Evolutionary conservation across 441 rosid genomes (phyloP).

Genomic region (Pelargonium citronellum): DNA sequence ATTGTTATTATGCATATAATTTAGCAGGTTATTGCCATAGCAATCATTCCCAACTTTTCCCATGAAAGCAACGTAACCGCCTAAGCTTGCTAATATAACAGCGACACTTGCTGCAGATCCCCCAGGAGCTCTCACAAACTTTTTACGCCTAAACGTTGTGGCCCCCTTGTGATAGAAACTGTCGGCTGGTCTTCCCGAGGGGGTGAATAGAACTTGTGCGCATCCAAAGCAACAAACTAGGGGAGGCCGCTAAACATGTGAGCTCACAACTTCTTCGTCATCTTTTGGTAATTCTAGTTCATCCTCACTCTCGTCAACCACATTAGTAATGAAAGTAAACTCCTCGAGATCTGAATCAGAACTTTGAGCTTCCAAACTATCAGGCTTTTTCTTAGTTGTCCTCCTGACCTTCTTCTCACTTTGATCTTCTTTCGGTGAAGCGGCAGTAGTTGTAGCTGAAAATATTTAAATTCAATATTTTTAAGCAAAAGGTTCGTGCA

Average conservation of each 20-base stretch:
- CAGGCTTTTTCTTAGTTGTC: conserved; percentile 35
- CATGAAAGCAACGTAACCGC: conserved; percentile 91
- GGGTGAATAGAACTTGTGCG: conserved; percentile 82
- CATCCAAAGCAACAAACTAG: conserved; percentile 95
- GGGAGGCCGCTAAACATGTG: conserved; percentile 96
- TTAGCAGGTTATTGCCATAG: conserved; percentile 69
- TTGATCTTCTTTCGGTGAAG: conserved; percentile 39
- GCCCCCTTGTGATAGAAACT: conserved; percentile 46
- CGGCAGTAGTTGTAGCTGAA: conserved; percentile 36
- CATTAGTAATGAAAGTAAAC: conserved; percentile 24
- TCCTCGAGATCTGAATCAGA: conserved; percentile 48
- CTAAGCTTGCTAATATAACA: conserved; percentile 71
- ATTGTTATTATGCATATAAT: conserved; percentile 57
- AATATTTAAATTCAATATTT: conserved; percentile 15
- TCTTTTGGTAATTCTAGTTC: conserved; percentile 54
- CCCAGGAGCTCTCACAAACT: conserved; percentile 72
- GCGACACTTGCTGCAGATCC: conserved; percentile 86
- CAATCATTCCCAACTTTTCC: conserved; percentile 92
- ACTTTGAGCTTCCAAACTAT: conserved; percentile 29
- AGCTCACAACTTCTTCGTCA: conserved; percentile 60
- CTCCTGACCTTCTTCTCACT: conserved; percentile 50
- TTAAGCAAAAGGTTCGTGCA: conserved; percentile 7
- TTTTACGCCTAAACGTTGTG: conserved; percentile 64
- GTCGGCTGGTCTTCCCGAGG: conserved; percentile 81
- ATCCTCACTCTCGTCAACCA: conserved; percentile 49